Evolutionary conservation across 148 eudicot species (phyloP).

Genomic region (Nyssa sinensis): DNA sequence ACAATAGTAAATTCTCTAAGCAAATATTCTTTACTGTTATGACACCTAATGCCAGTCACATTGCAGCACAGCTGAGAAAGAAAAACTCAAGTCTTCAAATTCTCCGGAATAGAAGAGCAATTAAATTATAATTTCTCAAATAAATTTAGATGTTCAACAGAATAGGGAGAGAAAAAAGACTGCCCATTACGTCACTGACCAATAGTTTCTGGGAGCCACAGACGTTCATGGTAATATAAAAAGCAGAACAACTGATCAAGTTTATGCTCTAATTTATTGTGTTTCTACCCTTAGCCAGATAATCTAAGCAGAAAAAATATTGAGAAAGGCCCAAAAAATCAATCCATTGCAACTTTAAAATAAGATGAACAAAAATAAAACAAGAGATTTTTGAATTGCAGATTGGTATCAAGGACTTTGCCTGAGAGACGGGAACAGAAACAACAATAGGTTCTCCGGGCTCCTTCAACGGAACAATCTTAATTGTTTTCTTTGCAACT

Average conservation of each 20-base stretch:
- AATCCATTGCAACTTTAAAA: slow-evolving; percentile 12
- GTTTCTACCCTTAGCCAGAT: not conserved
- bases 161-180: too few relatives aligned
- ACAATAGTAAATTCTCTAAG: not conserved
- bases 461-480: slow-evolving; percentile 70
- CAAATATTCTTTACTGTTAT: not conserved
- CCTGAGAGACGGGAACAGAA: slow-evolving; percentile 88
- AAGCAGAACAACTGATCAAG: too few relatives aligned
- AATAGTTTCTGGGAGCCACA: not conserved
- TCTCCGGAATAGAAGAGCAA: not conserved
- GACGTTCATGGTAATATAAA: too few relatives aligned
- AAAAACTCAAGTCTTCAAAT: not conserved
- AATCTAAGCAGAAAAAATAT: not conserved
- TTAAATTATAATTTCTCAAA: not conserved
- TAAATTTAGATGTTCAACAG: not conserved
- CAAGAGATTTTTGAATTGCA: not conserved
- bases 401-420: slow-evolving; percentile 24
- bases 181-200: not conserved
- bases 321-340: not conserved
- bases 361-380: not conserved
- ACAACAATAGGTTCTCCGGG: slow-evolving; percentile 85
- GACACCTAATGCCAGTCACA: not conserved
- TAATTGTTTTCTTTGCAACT: slow-evolving; percentile 53
- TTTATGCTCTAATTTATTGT: not conserved
- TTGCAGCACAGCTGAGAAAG: not conserved